Evolutionary conservation across 129 eudicot species (phyloP), one percentile per base, ranked within the genome.

Genomic region (Dittrichia graveolens): DNA sequence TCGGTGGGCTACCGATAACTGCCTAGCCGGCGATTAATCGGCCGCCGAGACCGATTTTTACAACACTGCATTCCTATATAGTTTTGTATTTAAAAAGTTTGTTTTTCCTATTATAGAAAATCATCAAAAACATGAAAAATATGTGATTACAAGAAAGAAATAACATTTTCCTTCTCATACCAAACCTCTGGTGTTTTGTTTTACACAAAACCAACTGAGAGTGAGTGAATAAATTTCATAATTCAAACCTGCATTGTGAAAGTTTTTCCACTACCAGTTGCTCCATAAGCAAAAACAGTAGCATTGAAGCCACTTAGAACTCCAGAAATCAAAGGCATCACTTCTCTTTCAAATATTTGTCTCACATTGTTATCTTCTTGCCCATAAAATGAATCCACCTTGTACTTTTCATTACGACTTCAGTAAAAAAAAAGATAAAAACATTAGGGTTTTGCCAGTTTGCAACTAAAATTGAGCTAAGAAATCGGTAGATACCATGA

Each of bases 231-330:
- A 5, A 50, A 61, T 5, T 0, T 10, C 42, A 24, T 39, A 43
- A 46, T 18, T 35, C n/a, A 72, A 55, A 58, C 99, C 99, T 95
- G 97, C 97, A 95, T 90, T 1, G 96, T 90, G 76, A 84, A 95
- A 16, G 97, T 95, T 45, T 95, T 95, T 7, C 99, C 99, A 55
- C 99, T 95, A 16, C 96, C 97, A 43, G 97, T 88, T 79, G 99
- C 99, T 44, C 99, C 99, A 76, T 88, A 95, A 52, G 97, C 96
- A 65, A 95, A 95, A 10, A 95, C 85, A 7, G 99, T 95, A 3
- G 91, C 89, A 73, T 90, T 95, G 53, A 53, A 88, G 13, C 99
- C 99, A 24, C 82, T 69, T 59, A 88, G 70, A 0, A 94, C 67
- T 9, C 80, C 90, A 8, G 91, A 89, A 72, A 95, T 83, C 87